phyloP scores from a whole-genome alignment of 192 early-diverging fungal species.

The Backusella psychrophila region DNA sequence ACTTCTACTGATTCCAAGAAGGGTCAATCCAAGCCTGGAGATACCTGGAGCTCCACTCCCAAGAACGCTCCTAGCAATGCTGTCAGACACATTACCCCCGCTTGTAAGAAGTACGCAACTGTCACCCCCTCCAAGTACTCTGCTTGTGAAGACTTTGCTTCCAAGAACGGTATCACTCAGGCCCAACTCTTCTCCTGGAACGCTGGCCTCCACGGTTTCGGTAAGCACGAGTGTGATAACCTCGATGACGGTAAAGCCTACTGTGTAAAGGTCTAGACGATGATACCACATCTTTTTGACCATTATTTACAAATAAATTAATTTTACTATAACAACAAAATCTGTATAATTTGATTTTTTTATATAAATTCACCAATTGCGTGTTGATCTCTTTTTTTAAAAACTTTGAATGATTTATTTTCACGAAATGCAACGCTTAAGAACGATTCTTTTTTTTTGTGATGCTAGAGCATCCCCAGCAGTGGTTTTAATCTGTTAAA shows the following conservation, averaged over 20 bases:
- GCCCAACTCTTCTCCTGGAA: constrained; percentile 31
- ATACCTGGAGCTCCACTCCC: constrained; percentile 14
- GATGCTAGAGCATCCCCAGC: no score
- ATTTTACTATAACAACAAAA: no score
- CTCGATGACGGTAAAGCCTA: constrained; percentile 34
- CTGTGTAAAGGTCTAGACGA: constrained; percentile 13
- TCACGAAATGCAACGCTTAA: no score
- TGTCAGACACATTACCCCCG: constrained; percentile 20
- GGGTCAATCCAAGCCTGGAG: constrained; percentile 14
- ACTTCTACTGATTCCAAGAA: neutral
- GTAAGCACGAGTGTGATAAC: constrained; percentile 32
- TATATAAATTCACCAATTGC: no score
- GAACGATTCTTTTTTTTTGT: no score
- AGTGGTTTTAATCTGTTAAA: no score
- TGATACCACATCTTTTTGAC: no score
- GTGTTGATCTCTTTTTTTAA: no score
- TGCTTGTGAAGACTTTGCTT: constrained; percentile 15
- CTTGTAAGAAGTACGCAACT: constrained; percentile 26
- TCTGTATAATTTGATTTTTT: no score
- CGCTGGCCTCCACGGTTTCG: constrained; percentile 26
- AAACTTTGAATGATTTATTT: no score
- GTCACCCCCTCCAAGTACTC: constrained; percentile 6
- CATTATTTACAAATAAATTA: no score
- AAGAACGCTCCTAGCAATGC: constrained; percentile 21
- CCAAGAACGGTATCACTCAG: constrained; percentile 11